Conservation (phyloP, 768 basidiomycete genomes). For the Macrolepiota fuliginosa region DNA sequence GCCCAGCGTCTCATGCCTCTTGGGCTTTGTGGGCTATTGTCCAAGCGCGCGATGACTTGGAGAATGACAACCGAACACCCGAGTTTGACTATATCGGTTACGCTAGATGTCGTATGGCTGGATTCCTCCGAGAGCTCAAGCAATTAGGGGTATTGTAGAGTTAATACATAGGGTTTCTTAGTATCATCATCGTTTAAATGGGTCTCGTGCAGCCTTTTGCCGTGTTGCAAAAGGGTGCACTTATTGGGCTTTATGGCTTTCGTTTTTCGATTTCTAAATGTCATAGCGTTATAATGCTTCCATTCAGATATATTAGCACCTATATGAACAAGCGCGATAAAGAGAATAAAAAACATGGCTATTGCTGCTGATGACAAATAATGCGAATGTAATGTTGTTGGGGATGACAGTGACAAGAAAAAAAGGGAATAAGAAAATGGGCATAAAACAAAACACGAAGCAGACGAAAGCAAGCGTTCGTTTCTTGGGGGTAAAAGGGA, state of each 20-base stretch:
- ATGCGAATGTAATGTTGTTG: conserved; percentile 43
- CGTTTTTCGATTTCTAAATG: conserved; percentile 1
- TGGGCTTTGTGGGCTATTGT: conserved; percentile 97
- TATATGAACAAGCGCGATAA: conserved; percentile 14
- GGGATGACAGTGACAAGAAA: conserved; percentile 20
- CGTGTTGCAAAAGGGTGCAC: background rate
- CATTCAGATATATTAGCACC: conserved; percentile 13
- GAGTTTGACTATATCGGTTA: conserved; percentile 94
- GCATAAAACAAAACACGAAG: conserved; percentile 7
- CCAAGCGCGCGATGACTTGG: conserved; percentile 77
- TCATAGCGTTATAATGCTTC: conserved; percentile 5
- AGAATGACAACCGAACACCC: conserved; percentile 51
- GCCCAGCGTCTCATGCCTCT: conserved; percentile 85
- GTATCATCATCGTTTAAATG: background rate
- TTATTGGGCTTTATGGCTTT: background rate
- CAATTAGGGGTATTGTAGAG: conserved; percentile 35
- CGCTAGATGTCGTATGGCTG: conserved; percentile 63
- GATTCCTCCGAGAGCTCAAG: conserved; percentile 56
- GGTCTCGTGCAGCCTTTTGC: background rate
- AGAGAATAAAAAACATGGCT: conserved; percentile 37
- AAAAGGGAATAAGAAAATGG: conserved; percentile 4
- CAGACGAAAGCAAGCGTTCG: background rate
- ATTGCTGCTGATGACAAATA: conserved; percentile 34
- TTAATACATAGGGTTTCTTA: background rate
- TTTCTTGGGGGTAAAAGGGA: background rate